These are phyloP conservation scores for Rhodocollybia butyracea DNA, from an alignment of 768 basidiomycete species.

Conservation along the genomic window DNA sequence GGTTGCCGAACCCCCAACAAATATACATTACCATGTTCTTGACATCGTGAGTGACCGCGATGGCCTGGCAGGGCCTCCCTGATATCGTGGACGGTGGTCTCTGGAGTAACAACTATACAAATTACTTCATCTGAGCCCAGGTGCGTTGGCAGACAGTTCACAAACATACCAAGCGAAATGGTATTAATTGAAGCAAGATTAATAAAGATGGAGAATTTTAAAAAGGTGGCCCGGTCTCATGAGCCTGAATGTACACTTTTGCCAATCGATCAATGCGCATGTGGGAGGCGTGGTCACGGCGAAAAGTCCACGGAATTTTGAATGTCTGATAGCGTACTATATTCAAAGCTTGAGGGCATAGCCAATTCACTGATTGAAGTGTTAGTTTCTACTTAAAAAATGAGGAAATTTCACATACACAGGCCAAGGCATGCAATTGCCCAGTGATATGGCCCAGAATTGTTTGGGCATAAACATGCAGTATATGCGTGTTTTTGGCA, in stretches of 20 bases:
- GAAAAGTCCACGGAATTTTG: not conserved
- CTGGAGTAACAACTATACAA: not conserved
- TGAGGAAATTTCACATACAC: too few relatives aligned
- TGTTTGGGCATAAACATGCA: too few relatives aligned
- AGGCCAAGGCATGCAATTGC: too few relatives aligned
- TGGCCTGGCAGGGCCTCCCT: not conserved
- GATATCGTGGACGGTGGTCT: not conserved
- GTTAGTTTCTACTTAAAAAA: too few relatives aligned
- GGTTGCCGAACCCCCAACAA: not conserved
- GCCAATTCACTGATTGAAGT: too few relatives aligned
- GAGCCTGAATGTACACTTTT: not conserved
- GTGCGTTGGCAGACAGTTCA: not conserved
- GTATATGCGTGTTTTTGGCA: too few relatives aligned
- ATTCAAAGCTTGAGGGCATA: too few relatives aligned
- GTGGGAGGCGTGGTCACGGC: conserved; percentile 1
- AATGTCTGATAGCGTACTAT: conserved; percentile 2
- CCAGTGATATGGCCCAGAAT: too few relatives aligned
- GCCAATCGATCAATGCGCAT: not conserved
- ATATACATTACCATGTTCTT: not conserved
- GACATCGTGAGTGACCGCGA: not conserved
- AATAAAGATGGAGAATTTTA: not conserved
- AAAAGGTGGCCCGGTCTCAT: not conserved
- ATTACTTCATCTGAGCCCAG: not conserved
- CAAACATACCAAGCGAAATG: not conserved
- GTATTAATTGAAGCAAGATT: not conserved